These are phyloP conservation scores for Candida dajiaensis DNA, from an alignment of 805 yeast species.

Conservation along the genomic window DNA sequence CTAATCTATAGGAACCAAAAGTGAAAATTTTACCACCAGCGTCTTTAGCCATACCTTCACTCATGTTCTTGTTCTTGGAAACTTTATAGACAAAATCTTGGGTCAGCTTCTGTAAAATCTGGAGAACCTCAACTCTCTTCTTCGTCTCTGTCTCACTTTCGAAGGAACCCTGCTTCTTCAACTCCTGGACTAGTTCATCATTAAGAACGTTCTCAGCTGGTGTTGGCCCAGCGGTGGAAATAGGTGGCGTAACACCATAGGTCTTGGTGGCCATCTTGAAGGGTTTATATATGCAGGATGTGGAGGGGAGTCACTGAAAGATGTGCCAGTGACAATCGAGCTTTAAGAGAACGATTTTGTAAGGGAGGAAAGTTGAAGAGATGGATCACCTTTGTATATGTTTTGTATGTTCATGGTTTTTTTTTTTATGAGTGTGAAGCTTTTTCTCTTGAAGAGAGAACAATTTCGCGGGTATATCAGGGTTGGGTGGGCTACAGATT, in stretches of 20 bases:
- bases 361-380: not conserved
- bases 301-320: not conserved
- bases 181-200: conserved; percentile 68
- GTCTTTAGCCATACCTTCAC: conserved; percentile 95
- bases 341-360: not conserved
- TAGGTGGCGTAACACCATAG: conserved; percentile 44
- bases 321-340: not conserved
- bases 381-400: not conserved
- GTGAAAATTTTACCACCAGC: conserved; percentile 98
- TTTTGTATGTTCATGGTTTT: not conserved
- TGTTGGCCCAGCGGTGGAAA: conserved; percentile 80
- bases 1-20: conserved; percentile 88
- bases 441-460: not conserved
- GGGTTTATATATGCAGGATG: not conserved
- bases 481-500: too few relatives aligned
- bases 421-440: too few relatives aligned
- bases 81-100: conserved; percentile 81
- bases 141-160: conserved; percentile 82
- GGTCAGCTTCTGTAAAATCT: conserved; percentile 63
- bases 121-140: conserved; percentile 71
- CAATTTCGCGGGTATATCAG: not conserved
- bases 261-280: conserved; percentile 11
- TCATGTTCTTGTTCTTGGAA: conserved; percentile 79
- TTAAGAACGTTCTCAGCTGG: conserved; percentile 72
- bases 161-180: conserved; percentile 80